Evolutionary conservation across 805 yeast species (phyloP).

Genomic region (Yarrowia deformans): DNA sequence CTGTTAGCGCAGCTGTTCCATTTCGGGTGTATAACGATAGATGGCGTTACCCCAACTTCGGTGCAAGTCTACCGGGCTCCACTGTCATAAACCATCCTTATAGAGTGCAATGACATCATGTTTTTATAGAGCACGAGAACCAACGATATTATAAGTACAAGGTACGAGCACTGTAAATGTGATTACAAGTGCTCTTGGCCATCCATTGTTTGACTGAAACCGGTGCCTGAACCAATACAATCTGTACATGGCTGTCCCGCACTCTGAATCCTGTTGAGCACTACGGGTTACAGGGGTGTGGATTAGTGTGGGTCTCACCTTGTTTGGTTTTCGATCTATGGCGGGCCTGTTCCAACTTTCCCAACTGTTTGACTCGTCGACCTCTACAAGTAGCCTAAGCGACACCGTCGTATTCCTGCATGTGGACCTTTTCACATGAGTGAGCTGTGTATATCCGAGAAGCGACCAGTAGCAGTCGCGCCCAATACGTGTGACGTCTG

Average conservation of each 20-base stretch:
- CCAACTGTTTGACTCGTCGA: not conserved
- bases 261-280: not conserved
- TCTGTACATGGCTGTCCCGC: too few relatives aligned
- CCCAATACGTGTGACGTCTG: constrained; percentile 1
- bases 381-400: not conserved
- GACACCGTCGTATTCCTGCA: constrained; percentile 10
- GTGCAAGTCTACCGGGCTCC: too few relatives aligned
- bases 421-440: constrained; percentile 26
- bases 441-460: not conserved
- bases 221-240: too few relatives aligned
- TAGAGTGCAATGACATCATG: not conserved
- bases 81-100: not conserved
- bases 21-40: too few relatives aligned
- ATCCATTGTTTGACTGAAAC: too few relatives aligned
- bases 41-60: too few relatives aligned
- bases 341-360: not conserved
- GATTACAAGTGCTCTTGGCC: too few relatives aligned
- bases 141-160: not conserved
- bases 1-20: too few relatives aligned
- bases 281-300: not conserved
- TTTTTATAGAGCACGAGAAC: not conserved
- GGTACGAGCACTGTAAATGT: too few relatives aligned
- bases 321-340: constrained; percentile 2
- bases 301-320: constrained; percentile 20
- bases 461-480: not conserved